Conservation (phyloP, 345 rosid genomes). For the Ceriops zippeliana region DNA sequence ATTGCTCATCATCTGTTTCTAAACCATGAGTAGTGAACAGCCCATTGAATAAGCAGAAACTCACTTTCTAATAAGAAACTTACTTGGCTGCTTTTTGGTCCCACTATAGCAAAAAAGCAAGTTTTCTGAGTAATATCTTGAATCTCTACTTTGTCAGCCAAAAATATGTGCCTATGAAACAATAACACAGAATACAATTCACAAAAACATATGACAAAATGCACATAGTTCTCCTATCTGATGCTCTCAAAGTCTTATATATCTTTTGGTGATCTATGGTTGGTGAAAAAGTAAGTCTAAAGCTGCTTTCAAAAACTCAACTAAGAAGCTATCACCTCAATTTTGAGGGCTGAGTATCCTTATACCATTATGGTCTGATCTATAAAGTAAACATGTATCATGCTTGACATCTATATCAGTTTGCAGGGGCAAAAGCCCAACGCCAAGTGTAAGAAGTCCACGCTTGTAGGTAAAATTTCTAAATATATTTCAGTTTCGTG, state of each 20-base stretch:
- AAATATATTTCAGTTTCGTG: too few relatives aligned
- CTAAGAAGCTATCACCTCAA: too few relatives aligned
- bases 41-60: constrained; percentile 4
- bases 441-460: too few relatives aligned
- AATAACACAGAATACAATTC: background rate
- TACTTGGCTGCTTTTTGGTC: constrained; percentile 70
- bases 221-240: background rate
- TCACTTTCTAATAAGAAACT: constrained; percentile 20
- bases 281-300: too few relatives aligned
- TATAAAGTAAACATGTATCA: too few relatives aligned
- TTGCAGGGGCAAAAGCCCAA: too few relatives aligned
- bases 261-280: too few relatives aligned
- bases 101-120: constrained; percentile 58
- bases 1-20: constrained; percentile 56
- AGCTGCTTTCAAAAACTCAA: too few relatives aligned
- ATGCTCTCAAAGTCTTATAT: background rate
- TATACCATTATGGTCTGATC: too few relatives aligned
- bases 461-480: too few relatives aligned
- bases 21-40: constrained; percentile 19
- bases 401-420: too few relatives aligned
- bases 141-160: constrained; percentile 79
- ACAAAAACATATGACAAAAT: background rate
- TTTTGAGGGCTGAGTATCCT: too few relatives aligned
- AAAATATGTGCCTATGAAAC: constrained; percentile 66
- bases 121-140: constrained; percentile 80